These are phyloP conservation scores for Pisolithus tinctorius DNA, from an alignment of 768 basidiomycete genomes.

Conservation along the genomic window DNA sequence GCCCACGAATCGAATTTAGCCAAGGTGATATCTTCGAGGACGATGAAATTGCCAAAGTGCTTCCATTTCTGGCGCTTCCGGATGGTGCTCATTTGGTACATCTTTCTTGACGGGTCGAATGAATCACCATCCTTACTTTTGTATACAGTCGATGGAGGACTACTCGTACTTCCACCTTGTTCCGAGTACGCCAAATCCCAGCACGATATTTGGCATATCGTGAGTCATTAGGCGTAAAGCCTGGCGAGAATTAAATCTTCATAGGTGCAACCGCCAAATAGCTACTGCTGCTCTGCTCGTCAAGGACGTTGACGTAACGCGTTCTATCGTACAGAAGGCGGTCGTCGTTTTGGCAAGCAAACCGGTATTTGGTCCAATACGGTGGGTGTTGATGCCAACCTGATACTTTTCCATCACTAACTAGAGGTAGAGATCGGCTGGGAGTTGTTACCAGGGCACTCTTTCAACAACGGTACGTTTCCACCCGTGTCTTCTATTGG, in stretches of 20 bases:
- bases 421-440: conserved; percentile 69
- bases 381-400: conserved; percentile 35
- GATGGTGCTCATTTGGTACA: conserved; percentile 91
- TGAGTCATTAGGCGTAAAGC: conserved; percentile 24
- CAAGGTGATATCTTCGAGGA: conserved; percentile 76
- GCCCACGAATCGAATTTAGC: conserved; percentile 85
- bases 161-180: conserved; percentile 96
- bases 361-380: conserved; percentile 90
- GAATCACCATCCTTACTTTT: conserved; percentile 3
- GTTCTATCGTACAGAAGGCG: conserved; percentile 96
- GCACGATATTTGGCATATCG: conserved; percentile 95
- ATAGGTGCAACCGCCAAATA: conserved; percentile 93
- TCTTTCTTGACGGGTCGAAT: not conserved
- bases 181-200: conserved; percentile 58
- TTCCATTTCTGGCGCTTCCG: conserved; percentile 94
- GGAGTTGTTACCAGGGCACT: conserved; percentile 91
- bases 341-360: conserved; percentile 90
- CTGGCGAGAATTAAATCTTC: conserved; percentile 1
- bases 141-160: conserved; percentile 53
- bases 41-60: conserved; percentile 74
- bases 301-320: conserved; percentile 80
- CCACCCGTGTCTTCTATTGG: not conserved
- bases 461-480: conserved; percentile 70
- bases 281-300: conserved; percentile 70
- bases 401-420: conserved; percentile 1